phyloP scores from a whole-genome alignment of 2,329 filamentous ascomycete genomes.

The Thelonectria blattea region DNA sequence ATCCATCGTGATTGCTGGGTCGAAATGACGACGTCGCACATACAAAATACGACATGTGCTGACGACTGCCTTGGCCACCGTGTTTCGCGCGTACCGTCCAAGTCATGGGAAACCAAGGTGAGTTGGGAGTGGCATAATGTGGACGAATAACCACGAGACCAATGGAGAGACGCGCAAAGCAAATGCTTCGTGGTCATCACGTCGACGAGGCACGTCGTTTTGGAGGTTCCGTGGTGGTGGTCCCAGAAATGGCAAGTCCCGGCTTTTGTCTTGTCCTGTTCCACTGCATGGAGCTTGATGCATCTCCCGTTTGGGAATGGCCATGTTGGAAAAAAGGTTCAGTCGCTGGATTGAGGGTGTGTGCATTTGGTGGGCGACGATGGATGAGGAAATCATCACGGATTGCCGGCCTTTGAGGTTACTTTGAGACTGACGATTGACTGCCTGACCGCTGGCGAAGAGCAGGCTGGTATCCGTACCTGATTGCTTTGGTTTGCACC shows the following conservation, averaged over 20 bases:
- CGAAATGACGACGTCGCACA: conserved; percentile 29
- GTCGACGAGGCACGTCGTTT: neutral
- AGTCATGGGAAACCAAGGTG: neutral
- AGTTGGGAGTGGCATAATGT: neutral
- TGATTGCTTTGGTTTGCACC: neutral
- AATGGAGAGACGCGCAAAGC: neutral
- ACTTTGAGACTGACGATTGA: too few species aligned
- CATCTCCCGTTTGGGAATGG: conserved; percentile 18
- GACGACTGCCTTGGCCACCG: conserved; percentile 6
- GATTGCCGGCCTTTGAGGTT: too few species aligned
- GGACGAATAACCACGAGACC: neutral
- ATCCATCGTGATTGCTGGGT: conserved; percentile 26
- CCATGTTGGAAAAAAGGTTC: conserved; percentile 4
- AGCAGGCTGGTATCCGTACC: too few species aligned
- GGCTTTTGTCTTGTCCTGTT: neutral
- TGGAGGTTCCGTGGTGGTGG: conserved; percentile 6
- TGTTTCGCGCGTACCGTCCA: conserved; percentile 1
- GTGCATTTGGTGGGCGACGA: neutral
- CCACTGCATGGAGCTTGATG: conserved; percentile 18
- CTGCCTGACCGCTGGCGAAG: neutral
- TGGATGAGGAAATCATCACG: neutral
- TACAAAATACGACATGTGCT: conserved; percentile 13
- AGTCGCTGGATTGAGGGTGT: conserved; percentile 14
- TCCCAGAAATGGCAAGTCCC: conserved; percentile 17
- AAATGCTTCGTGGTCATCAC: neutral